Percentiles rank a stretch among this genome's conserved stretches.
Evolutionary conservation across 2,329 filamentous ascomycete species (phyloP).

Genomic region (Endoconidiophora laricicola): DNA sequence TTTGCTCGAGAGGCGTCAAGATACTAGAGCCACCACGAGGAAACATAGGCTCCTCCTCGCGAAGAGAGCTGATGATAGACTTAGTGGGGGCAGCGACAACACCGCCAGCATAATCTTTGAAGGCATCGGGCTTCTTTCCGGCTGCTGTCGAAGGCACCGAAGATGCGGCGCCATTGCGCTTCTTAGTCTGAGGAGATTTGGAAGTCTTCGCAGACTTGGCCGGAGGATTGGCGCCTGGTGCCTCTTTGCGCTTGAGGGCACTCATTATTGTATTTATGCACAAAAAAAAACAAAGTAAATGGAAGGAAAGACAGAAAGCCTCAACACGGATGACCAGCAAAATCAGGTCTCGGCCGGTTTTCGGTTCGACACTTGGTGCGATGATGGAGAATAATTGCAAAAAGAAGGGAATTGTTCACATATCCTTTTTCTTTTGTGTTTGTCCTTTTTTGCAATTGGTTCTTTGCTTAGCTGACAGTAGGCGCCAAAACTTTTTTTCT

Average conservation of each 20-base stretch:
- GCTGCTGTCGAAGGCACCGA: conserved; percentile 12
- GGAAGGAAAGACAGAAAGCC: not conserved
- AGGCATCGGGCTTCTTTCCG: conserved; percentile 19
- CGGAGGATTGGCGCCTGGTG: conserved; percentile 32
- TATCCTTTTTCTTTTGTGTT: not conserved
- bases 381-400: not conserved
- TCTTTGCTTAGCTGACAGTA: not conserved
- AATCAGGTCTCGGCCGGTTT: not conserved
- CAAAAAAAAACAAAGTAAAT: conserved; percentile 11
- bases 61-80: conserved; percentile 31
- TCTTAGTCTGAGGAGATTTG: conserved; percentile 31
- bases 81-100: conserved; percentile 20
- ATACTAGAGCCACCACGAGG: conserved; percentile 83
- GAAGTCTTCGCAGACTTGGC: conserved; percentile 31
- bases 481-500: not conserved
- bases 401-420: not conserved
- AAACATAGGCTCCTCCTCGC: conserved; percentile 77
- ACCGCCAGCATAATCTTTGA: conserved; percentile 21
- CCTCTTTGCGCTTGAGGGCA: conserved; percentile 41
- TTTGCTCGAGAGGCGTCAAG: conserved; percentile 83
- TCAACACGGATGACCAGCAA: conserved; percentile 6
- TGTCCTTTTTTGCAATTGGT: too few relatives aligned
- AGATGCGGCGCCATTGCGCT: conserved; percentile 21
- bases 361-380: conserved; percentile 5
- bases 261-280: conserved; percentile 27